phyloP scores from a whole-genome alignment of 257 asterid genomes.

The Coffea canephora region DNA sequence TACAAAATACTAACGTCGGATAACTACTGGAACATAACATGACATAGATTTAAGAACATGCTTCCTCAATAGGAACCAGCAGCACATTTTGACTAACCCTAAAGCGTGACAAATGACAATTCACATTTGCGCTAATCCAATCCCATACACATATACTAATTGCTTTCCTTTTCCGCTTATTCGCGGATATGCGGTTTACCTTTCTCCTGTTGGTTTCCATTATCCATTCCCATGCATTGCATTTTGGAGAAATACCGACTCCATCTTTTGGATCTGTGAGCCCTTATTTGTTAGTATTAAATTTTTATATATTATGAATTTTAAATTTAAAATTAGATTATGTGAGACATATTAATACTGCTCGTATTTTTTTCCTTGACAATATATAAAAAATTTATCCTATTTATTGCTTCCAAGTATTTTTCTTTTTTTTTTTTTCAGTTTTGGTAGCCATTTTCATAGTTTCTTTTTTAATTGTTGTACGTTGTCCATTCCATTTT shows the following conservation, averaged over 20 bases:
- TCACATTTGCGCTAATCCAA: constrained; percentile 3
- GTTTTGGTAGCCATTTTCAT: too few species aligned
- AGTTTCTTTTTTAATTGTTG: too few species aligned
- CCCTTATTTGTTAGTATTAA: background rate
- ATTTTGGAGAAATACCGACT: background rate
- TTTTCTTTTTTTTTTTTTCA: too few species aligned
- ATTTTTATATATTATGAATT: too few species aligned
- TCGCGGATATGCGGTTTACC: background rate
- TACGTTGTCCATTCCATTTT: too few species aligned
- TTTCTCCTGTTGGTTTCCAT: background rate
- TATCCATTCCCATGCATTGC: background rate
- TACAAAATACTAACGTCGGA: background rate
- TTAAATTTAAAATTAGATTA: too few species aligned
- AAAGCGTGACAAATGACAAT: constrained; percentile 8
- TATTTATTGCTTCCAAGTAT: too few species aligned
- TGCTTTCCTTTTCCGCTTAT: too few species aligned
- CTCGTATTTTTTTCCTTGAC: too few species aligned
- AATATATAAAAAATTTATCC: too few species aligned
- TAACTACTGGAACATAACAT: constrained; percentile 4
- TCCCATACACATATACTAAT: too few species aligned
- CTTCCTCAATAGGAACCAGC: constrained; percentile 25
- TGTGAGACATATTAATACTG: too few species aligned
- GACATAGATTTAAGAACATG: constrained; percentile 2
- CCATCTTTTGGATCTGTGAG: background rate
- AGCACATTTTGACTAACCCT: constrained; percentile 10